phyloP scores from a whole-genome alignment of 2,329 filamentous ascomycete species.

The Stachybotrys echinatus region DNA sequence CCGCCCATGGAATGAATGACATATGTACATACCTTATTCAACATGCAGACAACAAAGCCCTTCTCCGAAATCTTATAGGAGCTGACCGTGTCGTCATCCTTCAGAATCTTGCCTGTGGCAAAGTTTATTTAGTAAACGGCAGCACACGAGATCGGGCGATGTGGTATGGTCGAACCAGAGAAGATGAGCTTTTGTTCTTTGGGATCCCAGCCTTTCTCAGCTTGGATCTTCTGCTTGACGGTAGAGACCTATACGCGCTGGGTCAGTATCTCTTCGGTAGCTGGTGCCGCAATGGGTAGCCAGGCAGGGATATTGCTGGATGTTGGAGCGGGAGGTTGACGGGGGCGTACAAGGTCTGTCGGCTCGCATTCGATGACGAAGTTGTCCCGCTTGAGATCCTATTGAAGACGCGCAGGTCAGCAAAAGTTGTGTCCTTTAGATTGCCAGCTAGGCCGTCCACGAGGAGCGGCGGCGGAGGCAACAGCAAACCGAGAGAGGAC shows the following conservation, averaged over 20 bases:
- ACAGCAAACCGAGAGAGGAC: not conserved
- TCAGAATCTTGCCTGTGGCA: slow-evolving; percentile 83
- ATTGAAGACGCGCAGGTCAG: slow-evolving; percentile 2
- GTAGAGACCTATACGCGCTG: slow-evolving; percentile 63
- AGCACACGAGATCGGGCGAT: slow-evolving; percentile 2
- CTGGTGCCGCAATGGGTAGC: slow-evolving; percentile 3
- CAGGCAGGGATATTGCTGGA: slow-evolving; percentile 2
- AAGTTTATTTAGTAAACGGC: slow-evolving; percentile 11
- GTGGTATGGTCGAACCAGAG: slow-evolving; percentile 58
- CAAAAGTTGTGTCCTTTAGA: too few species aligned
- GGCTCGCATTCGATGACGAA: slow-evolving; percentile 95
- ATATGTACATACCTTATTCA: slow-evolving; percentile 70
- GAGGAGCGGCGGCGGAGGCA: not conserved
- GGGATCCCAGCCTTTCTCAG: slow-evolving; percentile 91
- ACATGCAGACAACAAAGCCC: slow-evolving; percentile 98
- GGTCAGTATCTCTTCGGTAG: not conserved
- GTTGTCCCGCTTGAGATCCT: slow-evolving; percentile 99
- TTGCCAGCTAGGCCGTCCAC: not conserved
- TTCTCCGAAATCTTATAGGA: slow-evolving; percentile 99
- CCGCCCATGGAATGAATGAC: not conserved
- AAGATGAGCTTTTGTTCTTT: slow-evolving; percentile 95
- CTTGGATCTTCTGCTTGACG: slow-evolving; percentile 87
- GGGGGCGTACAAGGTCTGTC: slow-evolving; percentile 74
- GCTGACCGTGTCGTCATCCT: slow-evolving; percentile 94
- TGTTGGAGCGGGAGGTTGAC: slow-evolving; percentile 1